phyloP scores from a whole-genome alignment of 2,329 filamentous ascomycete genomes.

The Bipolaris gigantea region DNA sequence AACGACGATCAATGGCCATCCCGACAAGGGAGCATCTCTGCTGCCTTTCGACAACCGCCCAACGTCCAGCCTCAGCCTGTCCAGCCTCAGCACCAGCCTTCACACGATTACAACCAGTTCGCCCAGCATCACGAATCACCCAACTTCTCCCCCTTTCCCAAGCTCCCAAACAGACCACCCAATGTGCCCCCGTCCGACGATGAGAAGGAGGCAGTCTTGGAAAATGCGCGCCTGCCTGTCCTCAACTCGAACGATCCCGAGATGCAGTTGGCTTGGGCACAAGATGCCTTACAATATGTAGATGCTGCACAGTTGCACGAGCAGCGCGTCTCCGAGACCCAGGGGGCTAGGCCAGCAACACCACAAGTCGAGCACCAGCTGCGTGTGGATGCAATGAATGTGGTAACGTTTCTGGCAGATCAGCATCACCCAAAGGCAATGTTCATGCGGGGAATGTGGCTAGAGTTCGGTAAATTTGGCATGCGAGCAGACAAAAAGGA shows the following conservation, averaged over 20 bases:
- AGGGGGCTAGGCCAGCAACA: constrained; percentile 69
- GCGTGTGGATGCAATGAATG: constrained; percentile 84
- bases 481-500: constrained; percentile 90
- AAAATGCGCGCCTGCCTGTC: constrained; percentile 79
- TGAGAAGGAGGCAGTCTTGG: constrained; percentile 87
- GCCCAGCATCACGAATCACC: constrained; percentile 59
- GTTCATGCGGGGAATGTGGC: constrained; percentile 94
- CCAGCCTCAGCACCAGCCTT: constrained; percentile 28
- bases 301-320: constrained; percentile 80
- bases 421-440: constrained; percentile 92
- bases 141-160: constrained; percentile 89
- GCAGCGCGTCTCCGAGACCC: constrained; percentile 63
- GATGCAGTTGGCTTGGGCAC: constrained; percentile 95
- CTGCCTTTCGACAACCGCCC: constrained; percentile 42
- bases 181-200: constrained; percentile 94
- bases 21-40: constrained; percentile 42
- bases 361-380: constrained; percentile 88
- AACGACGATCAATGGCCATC: constrained; percentile 36
- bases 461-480: constrained; percentile 96
- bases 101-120: constrained; percentile 46
- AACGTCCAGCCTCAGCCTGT: constrained; percentile 37
- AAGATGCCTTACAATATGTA: constrained; percentile 86
- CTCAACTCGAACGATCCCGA: constrained; percentile 92
- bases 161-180: constrained; percentile 73
- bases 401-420: constrained; percentile 84